These are phyloP conservation scores for Fusarium kyushuense DNA, from an alignment of 2,329 filamentous ascomycete species.

Conservation along the genomic window DNA sequence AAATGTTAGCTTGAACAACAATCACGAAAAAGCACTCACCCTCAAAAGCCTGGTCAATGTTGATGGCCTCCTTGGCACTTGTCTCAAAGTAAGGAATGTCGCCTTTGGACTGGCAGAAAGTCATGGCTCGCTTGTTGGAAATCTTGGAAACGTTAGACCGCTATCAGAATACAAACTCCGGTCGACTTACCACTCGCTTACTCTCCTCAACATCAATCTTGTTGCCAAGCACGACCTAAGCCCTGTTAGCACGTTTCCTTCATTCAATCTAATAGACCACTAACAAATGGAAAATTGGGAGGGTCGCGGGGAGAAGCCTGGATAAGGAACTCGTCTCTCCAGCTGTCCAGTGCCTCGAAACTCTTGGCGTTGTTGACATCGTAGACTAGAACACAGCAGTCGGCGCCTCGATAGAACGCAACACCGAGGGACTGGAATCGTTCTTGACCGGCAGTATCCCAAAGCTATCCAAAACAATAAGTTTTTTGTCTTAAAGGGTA, in stretches of 20 bases:
- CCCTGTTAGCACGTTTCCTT: conserved; percentile 35
- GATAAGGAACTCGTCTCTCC: conserved; percentile 98
- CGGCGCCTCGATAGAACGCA: conserved; percentile 95
- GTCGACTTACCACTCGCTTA: conserved; percentile 79
- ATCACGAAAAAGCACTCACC: conserved; percentile 57
- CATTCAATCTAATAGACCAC: conserved; percentile 51
- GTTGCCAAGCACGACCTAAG: conserved; percentile 92
- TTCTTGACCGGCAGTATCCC: conserved; percentile 98
- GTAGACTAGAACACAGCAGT: conserved; percentile 98
- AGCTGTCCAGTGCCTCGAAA: conserved; percentile 97
- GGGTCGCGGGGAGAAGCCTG: conserved; percentile 97
- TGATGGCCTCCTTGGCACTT: conserved; percentile 97
- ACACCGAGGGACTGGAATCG: conserved; percentile 97
- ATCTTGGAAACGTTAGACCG: conserved; percentile 67
- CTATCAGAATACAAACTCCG: not conserved
- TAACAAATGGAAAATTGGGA: conserved; percentile 96
- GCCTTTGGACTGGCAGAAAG: conserved; percentile 97
- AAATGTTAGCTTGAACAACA: conserved; percentile 11
- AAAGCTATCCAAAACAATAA: conserved; percentile 71
- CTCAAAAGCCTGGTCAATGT: conserved; percentile 87
- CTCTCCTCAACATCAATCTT: conserved; percentile 99
- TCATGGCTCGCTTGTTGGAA: conserved; percentile 94
- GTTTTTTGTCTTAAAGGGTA: not conserved
- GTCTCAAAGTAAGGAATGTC: conserved; percentile 99
- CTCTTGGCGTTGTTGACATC: conserved; percentile 99